Evolutionary conservation across 2,329 filamentous ascomycete species (phyloP).

Genomic region (Lecanicillium sp.): DNA sequence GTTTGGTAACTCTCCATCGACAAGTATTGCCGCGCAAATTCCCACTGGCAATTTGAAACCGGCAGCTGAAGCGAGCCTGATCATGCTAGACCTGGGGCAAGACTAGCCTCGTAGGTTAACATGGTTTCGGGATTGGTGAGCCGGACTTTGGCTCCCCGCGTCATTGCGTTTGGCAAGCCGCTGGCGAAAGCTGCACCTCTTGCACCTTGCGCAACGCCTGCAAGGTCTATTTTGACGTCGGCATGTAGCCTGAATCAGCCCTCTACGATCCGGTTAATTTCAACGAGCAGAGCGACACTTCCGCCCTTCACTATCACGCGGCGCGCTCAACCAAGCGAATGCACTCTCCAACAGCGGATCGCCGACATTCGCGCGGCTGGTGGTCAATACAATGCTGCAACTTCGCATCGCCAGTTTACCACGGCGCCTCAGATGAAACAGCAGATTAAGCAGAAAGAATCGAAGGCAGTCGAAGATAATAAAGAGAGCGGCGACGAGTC

Average conservation of each 20-base stretch:
- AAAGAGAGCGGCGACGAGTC: slow-evolving; percentile 29
- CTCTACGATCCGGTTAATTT: too few relatives aligned
- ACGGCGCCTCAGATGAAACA: slow-evolving; percentile 6
- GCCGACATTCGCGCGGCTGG: too few relatives aligned
- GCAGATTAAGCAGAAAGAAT: slow-evolving; percentile 15
- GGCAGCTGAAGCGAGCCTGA: not conserved
- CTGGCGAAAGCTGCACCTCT: slow-evolving; percentile 18
- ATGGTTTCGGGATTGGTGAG: slow-evolving; percentile 44
- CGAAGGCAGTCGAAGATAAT: slow-evolving; percentile 24
- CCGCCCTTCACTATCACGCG: too few relatives aligned
- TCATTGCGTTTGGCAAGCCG: slow-evolving; percentile 21
- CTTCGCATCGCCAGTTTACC: too few relatives aligned
- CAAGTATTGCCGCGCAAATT: not conserved
- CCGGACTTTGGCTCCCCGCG: slow-evolving; percentile 40
- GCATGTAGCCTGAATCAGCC: too few relatives aligned
- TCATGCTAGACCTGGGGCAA: not conserved
- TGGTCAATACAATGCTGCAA: too few relatives aligned
- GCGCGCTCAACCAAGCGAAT: too few relatives aligned
- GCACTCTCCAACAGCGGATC: too few relatives aligned
- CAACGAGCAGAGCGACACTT: too few relatives aligned
- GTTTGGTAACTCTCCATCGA: too few relatives aligned
- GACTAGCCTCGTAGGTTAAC: slow-evolving; percentile 19
- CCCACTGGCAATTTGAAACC: not conserved
- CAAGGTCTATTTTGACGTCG: too few relatives aligned
- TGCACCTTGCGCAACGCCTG: slow-evolving; percentile 11